A percentile compares a stretch with the other conserved stretches of the same genome.
phyloP scores from a whole-genome alignment of 1,284 basidiomycete species.

The Trametes polyzona region DNA sequence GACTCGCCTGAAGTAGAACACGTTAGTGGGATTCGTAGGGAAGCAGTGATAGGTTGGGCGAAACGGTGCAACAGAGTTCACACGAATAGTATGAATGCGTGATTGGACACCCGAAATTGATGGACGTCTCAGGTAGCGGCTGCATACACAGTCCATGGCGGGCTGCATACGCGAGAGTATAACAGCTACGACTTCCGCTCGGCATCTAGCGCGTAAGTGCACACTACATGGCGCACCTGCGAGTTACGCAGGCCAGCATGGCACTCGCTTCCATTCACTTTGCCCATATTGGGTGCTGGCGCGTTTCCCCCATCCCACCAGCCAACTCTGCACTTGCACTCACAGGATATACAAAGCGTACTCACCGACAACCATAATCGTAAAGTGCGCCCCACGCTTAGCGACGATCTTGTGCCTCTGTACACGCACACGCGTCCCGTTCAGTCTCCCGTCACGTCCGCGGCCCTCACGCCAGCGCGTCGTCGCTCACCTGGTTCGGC shows the following conservation, averaged over 20 bases:
- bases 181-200: too few species aligned
- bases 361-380: constrained; percentile 98
- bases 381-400: constrained; percentile 97
- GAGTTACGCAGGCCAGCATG: too few species aligned
- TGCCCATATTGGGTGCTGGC: constrained; percentile 1
- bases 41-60: not conserved
- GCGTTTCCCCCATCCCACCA: not conserved
- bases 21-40: not conserved
- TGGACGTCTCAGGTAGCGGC: too few species aligned
- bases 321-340: not conserved
- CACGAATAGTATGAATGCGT: not conserved
- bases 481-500: constrained; percentile 88
- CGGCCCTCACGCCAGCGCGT: not conserved
- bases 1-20: constrained; percentile 76
- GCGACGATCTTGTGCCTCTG: constrained; percentile 97
- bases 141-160: too few species aligned
- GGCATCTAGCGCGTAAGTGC: not conserved
- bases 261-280: not conserved
- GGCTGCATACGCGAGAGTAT: too few species aligned
- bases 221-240: not conserved
- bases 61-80: not conserved
- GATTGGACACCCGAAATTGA: too few species aligned
- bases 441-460: constrained; percentile 2
- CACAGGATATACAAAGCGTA: constrained; percentile 23
- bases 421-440: constrained; percentile 25